phyloP scores from a whole-genome alignment of 1,139 yeast species.

The Candida pseudocylindracea region DNA sequence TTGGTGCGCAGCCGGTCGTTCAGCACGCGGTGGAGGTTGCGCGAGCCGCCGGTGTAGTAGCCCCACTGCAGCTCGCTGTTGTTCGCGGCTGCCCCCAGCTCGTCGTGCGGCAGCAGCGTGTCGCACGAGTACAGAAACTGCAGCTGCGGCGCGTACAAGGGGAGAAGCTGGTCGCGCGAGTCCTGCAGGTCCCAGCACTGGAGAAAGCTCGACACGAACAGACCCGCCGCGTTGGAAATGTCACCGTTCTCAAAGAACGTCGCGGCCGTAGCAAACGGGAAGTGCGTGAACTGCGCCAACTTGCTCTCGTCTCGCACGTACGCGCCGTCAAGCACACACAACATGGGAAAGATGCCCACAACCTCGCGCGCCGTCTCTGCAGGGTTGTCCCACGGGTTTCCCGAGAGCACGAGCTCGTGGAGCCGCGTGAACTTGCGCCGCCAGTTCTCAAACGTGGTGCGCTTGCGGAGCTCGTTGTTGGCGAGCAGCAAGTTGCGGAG shows the following conservation, averaged over 20 bases:
- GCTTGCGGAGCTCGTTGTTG: conserved; percentile 39
- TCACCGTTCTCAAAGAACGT: conserved; percentile 70
- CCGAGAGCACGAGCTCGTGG: conserved; percentile 53
- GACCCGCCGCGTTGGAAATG: conserved; percentile 46
- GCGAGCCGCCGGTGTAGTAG: conserved; percentile 42
- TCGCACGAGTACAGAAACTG: conserved; percentile 58
- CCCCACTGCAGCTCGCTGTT: conserved; percentile 25
- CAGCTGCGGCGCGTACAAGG: conserved; percentile 62
- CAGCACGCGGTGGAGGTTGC: conserved; percentile 56
- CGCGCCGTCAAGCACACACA: conserved; percentile 61
- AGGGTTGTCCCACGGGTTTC: conserved; percentile 46
- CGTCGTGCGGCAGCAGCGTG: conserved; percentile 25
- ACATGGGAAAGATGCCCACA: conserved; percentile 51
- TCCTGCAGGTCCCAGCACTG: conserved; percentile 59
- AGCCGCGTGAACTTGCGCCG: conserved; percentile 50
- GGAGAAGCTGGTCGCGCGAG: conserved; percentile 35
- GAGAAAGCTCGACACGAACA: conserved; percentile 52
- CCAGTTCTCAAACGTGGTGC: conserved; percentile 52
- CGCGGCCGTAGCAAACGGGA: conserved; percentile 26
- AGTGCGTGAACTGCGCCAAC: conserved; percentile 25
- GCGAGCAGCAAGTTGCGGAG: conserved; percentile 62
- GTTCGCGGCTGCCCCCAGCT: conserved; percentile 7
- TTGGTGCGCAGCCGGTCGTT: conserved; percentile 28
- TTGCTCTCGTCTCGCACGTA: conserved; percentile 52
- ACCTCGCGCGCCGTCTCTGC: conserved; percentile 19